Percentiles rank a stretch among this genome's conserved stretches.
These are phyloP conservation scores for Aspergillus panamensis DNA, from an alignment of 495 filamentous ascomycete genomes.

Conservation along the genomic window DNA sequence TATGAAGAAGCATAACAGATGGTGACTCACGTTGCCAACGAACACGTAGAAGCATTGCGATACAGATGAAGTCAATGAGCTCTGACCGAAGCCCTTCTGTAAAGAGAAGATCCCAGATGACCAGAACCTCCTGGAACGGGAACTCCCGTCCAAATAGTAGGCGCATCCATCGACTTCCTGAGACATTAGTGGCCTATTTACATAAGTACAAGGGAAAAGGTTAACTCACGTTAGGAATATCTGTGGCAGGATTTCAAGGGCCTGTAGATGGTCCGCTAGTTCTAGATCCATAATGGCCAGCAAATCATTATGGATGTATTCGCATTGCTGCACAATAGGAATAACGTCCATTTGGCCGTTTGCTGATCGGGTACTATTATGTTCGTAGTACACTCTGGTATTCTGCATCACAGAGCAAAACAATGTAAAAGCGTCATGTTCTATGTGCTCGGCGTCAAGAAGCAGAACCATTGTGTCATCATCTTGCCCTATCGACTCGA, in stretches of 20 bases:
- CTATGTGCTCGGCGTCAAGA: constrained; percentile 68
- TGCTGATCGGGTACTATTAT: constrained; percentile 39
- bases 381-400: constrained; percentile 84
- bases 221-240: constrained; percentile 80
- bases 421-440: constrained; percentile 87
- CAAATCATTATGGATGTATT: constrained; percentile 77
- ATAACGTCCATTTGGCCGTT: constrained; percentile 52
- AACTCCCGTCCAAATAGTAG: constrained; percentile 94
- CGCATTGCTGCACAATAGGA: constrained; percentile 80
- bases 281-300: constrained; percentile 75
- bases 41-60: constrained; percentile 90
- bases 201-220: background rate
- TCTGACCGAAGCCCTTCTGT: constrained; percentile 80
- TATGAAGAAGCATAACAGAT: background rate
- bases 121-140: constrained; percentile 74
- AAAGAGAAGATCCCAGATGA: constrained; percentile 89
- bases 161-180: constrained; percentile 80
- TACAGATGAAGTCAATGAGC: constrained; percentile 81
- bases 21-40: constrained; percentile 75
- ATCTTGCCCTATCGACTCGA: constrained; percentile 24
- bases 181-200: background rate
- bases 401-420: constrained; percentile 84
- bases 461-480: constrained; percentile 57
- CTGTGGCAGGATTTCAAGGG: constrained; percentile 89
- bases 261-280: constrained; percentile 75